These are phyloP conservation scores for Parmelia sp. DNA, from an alignment of 495 filamentous ascomycete genomes.

Conservation along the genomic window DNA sequence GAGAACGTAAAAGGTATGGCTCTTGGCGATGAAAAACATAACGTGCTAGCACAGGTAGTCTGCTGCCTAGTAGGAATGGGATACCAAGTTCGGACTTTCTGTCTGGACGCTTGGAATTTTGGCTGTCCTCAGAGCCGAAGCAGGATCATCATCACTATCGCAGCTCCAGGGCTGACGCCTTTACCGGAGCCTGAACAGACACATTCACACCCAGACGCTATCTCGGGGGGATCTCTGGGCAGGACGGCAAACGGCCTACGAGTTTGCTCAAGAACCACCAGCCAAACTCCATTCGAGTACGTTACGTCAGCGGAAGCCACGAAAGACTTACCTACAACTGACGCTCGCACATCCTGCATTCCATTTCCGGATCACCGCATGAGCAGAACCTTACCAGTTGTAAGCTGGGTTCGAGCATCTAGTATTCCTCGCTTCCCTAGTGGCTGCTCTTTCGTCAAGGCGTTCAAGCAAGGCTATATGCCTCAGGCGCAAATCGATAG, in stretches of 20 bases:
- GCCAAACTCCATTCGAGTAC: conserved; percentile 51
- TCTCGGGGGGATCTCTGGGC: conserved; percentile 42
- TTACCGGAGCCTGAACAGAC: conserved; percentile 52
- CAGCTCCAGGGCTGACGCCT: conserved; percentile 50
- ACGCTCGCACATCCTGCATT: conserved; percentile 50
- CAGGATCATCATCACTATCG: conserved; percentile 59
- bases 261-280: conserved; percentile 47
- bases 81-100: conserved; percentile 60
- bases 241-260: conserved; percentile 51
- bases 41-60: conserved; percentile 61
- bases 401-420: conserved; percentile 28
- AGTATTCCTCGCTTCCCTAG: conserved; percentile 40
- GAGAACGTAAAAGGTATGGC: conserved; percentile 68
- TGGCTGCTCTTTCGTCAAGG: conserved; percentile 41
- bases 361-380: conserved; percentile 58
- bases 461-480: conserved; percentile 34
- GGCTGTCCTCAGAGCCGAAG: conserved; percentile 56
- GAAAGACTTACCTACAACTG: conserved; percentile 51
- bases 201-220: conserved; percentile 48
- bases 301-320: conserved; percentile 45
- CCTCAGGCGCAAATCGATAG: conserved; percentile 29
- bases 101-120: conserved; percentile 61
- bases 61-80: conserved; percentile 65
- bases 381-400: conserved; percentile 23
- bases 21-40: conserved; percentile 36